These are phyloP conservation scores for Botryotinia convoluta DNA, from an alignment of 2,329 filamentous ascomycete species.

Conservation along the genomic window DNA sequence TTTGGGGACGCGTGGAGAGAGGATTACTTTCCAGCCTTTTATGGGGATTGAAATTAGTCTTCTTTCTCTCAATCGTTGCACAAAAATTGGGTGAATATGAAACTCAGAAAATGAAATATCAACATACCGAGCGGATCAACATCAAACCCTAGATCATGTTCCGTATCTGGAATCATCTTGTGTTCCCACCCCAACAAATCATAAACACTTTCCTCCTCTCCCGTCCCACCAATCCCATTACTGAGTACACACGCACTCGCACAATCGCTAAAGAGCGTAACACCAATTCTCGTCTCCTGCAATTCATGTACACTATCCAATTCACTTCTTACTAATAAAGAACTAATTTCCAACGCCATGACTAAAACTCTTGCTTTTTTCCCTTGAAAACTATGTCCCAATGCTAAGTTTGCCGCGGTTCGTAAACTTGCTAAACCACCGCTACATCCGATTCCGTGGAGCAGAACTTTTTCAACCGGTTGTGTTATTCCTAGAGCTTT, in stretches of 20 bases:
- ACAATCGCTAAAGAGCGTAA: conserved; percentile 67
- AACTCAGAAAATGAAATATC: not conserved
- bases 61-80: rapidly evolving
- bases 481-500: conserved; percentile 56
- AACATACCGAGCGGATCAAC: conserved; percentile 57
- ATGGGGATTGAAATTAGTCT: not conserved
- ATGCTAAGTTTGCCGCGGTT: conserved; percentile 64
- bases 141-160: conserved; percentile 63
- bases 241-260: conserved; percentile 64
- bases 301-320: conserved; percentile 58
- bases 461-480: conserved; percentile 60
- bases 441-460: conserved; percentile 65
- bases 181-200: conserved; percentile 66
- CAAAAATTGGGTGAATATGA: not conserved
- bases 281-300: conserved; percentile 62
- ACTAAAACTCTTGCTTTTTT: conserved; percentile 63
- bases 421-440: conserved; percentile 61
- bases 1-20: conserved; percentile 59
- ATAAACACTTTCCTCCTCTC: conserved; percentile 45
- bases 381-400: conserved; percentile 58
- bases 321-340: conserved; percentile 61
- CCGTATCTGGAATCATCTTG: conserved; percentile 58
- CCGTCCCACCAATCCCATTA: conserved; percentile 54
- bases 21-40: conserved; percentile 64
- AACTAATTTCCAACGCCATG: conserved; percentile 62